Base-by-base conservation (phyloP, 1,284 basidiomycete species). In the Papiliotrema terrestris region DNA sequence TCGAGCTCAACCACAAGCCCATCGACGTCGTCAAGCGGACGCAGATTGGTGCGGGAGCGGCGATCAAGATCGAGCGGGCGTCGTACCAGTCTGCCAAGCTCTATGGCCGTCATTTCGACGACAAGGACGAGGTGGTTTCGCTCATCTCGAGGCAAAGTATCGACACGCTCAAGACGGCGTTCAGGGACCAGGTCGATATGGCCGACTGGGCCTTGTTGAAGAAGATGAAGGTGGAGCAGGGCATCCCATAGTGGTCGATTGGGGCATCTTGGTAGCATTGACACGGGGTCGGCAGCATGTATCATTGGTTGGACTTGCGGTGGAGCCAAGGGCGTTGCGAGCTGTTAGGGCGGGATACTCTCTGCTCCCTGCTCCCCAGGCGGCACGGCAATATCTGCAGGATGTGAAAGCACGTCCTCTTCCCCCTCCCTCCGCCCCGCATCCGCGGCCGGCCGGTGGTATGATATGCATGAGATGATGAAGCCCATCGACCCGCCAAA, bases 1-100 rank as follows among this genome's bases (percentile, higher is more conserved):
- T 97, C 65, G 94, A 97, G 75, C 95, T 97, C 72, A 97, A 97
- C 71, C 91, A 95, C 79, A 80, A 82, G 56, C 88, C 93, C 19
- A 87, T 88, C 68, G 74, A 68, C 82, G 81, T 95, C 25, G 84
- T 98, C 65, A 96, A 95, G 80, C 92, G 91, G 77, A 83, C 86
- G 17, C 92, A 98, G 74, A 87, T 91, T 25, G 95, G 93, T 69
- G 95, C 84, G 57, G 95, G 95, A 75, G 95, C 98, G 19, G 96
- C 96, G 0, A 91, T 98, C 72, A 98, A 98, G 82, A 97, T 98
- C 61, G 96, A 99, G 75, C 89, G 96, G 71, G 93, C 93, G 1
- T 87, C 93, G 4, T 94, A 98, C 78, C 91, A 98, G 78, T 89
- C 89, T 38, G 86, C 93, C 15, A 95, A 94, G 79, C 89, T 92